A percentile compares a stretch with the other conserved stretches of the same genome.
These are phyloP conservation scores for Xylaria venustula DNA, from an alignment of 495 filamentous ascomycete genomes.

Conservation along the genomic window DNA sequence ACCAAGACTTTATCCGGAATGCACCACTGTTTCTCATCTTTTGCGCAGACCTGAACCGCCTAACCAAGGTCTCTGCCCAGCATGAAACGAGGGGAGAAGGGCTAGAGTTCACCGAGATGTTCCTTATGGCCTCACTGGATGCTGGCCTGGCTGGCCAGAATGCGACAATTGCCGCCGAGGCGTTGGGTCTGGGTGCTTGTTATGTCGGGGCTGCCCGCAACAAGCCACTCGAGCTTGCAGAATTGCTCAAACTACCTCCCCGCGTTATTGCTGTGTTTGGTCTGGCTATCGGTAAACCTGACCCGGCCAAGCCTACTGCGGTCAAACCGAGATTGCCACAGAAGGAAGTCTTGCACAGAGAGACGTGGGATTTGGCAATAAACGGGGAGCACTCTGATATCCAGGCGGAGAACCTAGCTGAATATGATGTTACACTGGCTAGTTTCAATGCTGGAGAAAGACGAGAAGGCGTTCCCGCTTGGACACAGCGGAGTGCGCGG, in stretches of 20 bases:
- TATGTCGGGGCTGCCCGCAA: constrained; percentile 25
- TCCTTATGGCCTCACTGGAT: constrained; percentile 26
- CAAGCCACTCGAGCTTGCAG: constrained; percentile 16
- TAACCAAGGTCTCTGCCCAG: constrained; percentile 48
- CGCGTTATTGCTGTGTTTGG: constrained; percentile 23
- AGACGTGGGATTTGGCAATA: constrained; percentile 10
- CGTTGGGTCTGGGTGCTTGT: constrained; percentile 19
- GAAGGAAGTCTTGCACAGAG: constrained; percentile 19
- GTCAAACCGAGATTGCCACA: constrained; percentile 24
- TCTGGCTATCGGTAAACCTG: constrained; percentile 15
- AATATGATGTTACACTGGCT: constrained; percentile 19
- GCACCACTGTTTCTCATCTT: constrained; percentile 58
- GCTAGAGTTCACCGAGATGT: constrained; percentile 38
- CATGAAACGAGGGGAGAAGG: constrained; percentile 35
- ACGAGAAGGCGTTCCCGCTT: constrained; percentile 19
- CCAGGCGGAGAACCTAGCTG: constrained; percentile 15
- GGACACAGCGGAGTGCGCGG: constrained; percentile 25
- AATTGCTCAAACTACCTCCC: constrained; percentile 16
- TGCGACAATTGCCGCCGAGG: constrained; percentile 19
- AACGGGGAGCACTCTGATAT: background rate
- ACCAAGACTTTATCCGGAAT: constrained; percentile 51
- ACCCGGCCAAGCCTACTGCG: constrained; percentile 10
- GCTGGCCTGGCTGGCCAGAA: constrained; percentile 23
- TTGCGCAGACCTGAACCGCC: constrained; percentile 60
- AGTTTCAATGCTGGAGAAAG: constrained; percentile 21